Conservation (phyloP, 768 basidiomycete species). For the Mycena capillaripes region DNA sequence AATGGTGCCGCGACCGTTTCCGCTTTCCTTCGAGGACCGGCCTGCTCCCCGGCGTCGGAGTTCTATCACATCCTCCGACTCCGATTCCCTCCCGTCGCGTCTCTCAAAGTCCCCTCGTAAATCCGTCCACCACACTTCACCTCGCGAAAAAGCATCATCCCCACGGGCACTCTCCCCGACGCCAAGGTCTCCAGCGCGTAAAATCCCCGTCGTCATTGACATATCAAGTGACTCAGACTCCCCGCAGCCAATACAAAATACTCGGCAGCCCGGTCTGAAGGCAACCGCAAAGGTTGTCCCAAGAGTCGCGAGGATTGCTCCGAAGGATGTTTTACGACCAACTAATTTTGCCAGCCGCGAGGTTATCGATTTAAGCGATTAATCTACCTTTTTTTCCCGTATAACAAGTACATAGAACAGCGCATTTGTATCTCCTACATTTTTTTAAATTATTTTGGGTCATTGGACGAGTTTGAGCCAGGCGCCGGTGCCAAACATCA, state of each 20-base stretch:
- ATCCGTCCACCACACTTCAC: slow-evolving; percentile 41
- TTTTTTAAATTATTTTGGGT: slow-evolving; percentile 15
- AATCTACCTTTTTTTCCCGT: neutral
- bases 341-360: slow-evolving; percentile 15
- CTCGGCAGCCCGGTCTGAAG: neutral
- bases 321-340: slow-evolving; percentile 10
- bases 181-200: neutral
- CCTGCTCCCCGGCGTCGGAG: slow-evolving; percentile 15
- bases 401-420: neutral
- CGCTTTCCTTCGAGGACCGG: slow-evolving; percentile 27
- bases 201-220: slow-evolving; percentile 22
- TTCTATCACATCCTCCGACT: slow-evolving; percentile 17
- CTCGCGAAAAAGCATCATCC: slow-evolving; percentile 16
- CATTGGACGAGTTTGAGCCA: slow-evolving; percentile 13
- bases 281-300: neutral
- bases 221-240: slow-evolving; percentile 34
- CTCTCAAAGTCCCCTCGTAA: slow-evolving; percentile 50
- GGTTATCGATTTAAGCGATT: slow-evolving; percentile 32
- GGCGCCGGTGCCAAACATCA: slow-evolving; percentile 5
- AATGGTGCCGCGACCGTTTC: slow-evolving; percentile 14
- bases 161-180: slow-evolving; percentile 30
- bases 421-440: slow-evolving; percentile 11
- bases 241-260: neutral
- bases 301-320: too few relatives aligned
- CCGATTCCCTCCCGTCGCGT: slow-evolving; percentile 14